A percentile compares a stretch with the other conserved stretches of the same genome.
Evolutionary conservation across 805 yeast genomes (phyloP).

Genomic region (Hanseniaspora thailandica): DNA sequence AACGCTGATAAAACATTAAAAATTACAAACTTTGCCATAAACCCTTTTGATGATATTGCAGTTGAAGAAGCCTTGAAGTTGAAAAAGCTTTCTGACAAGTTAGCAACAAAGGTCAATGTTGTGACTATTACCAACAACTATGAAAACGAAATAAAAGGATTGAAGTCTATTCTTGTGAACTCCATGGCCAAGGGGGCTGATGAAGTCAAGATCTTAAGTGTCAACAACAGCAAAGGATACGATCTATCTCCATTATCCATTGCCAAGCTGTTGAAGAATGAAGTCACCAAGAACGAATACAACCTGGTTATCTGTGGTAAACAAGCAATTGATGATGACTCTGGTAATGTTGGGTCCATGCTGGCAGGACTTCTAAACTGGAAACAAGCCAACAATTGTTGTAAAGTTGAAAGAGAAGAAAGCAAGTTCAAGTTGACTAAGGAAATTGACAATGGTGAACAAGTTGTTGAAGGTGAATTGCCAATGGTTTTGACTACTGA

Average conservation of each 20-base stretch:
- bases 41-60: constrained; percentile 97
- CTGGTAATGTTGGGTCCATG: constrained; percentile 93
- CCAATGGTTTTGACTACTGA: constrained; percentile 89
- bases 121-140: constrained; percentile 46
- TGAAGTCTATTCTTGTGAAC: constrained; percentile 77
- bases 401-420: constrained; percentile 57
- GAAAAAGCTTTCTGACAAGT: constrained; percentile 48
- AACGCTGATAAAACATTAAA: constrained; percentile 71
- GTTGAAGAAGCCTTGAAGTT: constrained; percentile 85
- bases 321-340: constrained; percentile 92
- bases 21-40: constrained; percentile 69
- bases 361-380: constrained; percentile 84
- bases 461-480: constrained; percentile 59
- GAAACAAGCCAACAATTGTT: constrained; percentile 96
- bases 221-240: constrained; percentile 42
- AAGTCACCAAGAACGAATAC: constrained; percentile 56
- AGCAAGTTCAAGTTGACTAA: constrained; percentile 60
- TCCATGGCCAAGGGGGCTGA: constrained; percentile 95
- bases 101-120: constrained; percentile 76
- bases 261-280: constrained; percentile 68
- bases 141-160: constrained; percentile 54
- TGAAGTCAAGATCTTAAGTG: constrained; percentile 64
- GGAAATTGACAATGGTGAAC: constrained; percentile 93
- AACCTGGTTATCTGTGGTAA: constrained; percentile 86
- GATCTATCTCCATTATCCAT: constrained; percentile 79